These are phyloP conservation scores for Oxyria digyna DNA, from an alignment of 148 eudicot species.

Conservation along the genomic window DNA sequence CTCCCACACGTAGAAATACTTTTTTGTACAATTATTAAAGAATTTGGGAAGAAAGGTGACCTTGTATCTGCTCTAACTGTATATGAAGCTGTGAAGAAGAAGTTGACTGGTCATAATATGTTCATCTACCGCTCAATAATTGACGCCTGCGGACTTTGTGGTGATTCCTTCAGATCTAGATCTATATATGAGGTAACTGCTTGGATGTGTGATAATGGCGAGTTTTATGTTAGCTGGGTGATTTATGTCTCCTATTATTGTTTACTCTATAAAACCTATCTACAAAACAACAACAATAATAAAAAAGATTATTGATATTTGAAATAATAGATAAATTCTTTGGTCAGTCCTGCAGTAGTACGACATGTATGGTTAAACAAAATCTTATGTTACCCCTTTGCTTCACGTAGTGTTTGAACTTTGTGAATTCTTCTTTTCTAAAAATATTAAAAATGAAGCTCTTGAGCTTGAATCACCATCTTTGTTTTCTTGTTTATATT, in stretches of 20 bases:
- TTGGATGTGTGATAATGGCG: neutral
- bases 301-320: neutral
- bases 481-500: neutral
- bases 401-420: neutral
- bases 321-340: neutral
- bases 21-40: too few species aligned
- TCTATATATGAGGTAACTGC: slow-evolving; percentile 77
- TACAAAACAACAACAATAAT: neutral
- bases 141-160: too few species aligned
- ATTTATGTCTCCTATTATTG: neutral
- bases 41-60: too few species aligned
- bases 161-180: too few species aligned
- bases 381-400: neutral
- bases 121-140: too few species aligned
- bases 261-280: too few species aligned
- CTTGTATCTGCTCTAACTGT: too few species aligned
- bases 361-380: neutral
- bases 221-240: neutral
- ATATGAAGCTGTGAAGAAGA: too few species aligned
- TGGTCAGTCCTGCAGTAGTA: neutral
- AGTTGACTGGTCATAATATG: too few species aligned
- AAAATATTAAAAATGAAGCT: neutral
- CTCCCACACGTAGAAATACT: too few species aligned
- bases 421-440: neutral
- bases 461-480: neutral